These are phyloP conservation scores for Pholiota molesta DNA, from an alignment of 768 basidiomycete species.

Conservation along the genomic window DNA sequence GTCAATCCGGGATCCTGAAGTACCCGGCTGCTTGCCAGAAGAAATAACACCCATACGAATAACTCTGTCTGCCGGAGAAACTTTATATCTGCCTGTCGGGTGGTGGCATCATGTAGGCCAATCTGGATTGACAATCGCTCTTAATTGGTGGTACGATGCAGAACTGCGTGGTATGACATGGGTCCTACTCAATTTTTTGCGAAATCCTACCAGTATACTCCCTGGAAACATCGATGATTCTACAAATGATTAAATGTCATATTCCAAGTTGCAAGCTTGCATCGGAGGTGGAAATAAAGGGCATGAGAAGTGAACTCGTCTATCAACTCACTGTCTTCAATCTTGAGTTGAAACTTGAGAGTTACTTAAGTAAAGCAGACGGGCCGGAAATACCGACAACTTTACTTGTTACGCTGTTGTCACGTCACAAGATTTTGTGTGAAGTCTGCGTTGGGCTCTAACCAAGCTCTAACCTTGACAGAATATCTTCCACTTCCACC, in stretches of 20 bases:
- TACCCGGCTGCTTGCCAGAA: constrained; percentile 45
- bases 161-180: constrained; percentile 73
- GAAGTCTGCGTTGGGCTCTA: background rate
- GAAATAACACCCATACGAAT: constrained; percentile 69
- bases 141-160: constrained; percentile 92
- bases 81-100: constrained; percentile 86
- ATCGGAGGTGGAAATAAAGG: no score
- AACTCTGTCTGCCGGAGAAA: constrained; percentile 71
- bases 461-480: background rate
- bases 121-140: constrained; percentile 62
- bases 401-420: constrained; percentile 7
- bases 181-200: constrained; percentile 67
- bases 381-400: background rate
- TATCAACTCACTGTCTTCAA: no score
- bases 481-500: background rate
- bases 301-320: no score
- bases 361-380: background rate
- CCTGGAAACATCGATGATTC: constrained; percentile 32
- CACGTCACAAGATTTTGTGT: constrained; percentile 24
- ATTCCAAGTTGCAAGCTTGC: background rate
- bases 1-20: constrained; percentile 64
- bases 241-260: background rate
- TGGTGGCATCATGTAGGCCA: constrained; percentile 96
- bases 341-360: no score
- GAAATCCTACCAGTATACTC: constrained; percentile 41